Conservation (phyloP, 352 stramenopile species). For the Phytophthora quininea region DNA sequence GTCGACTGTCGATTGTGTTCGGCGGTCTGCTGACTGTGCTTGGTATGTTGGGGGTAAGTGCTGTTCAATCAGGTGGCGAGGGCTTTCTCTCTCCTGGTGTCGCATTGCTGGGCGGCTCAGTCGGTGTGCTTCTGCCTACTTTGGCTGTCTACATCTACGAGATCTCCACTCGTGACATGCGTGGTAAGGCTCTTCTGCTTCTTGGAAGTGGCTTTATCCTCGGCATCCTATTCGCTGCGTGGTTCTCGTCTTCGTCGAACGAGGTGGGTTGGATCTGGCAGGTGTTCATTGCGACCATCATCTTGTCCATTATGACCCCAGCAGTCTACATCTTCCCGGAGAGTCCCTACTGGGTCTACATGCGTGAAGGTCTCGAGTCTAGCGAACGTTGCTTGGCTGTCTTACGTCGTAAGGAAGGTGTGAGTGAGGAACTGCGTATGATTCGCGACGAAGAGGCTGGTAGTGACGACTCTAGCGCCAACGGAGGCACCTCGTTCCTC, state of each 20-base stretch:
- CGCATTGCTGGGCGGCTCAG: conserved; percentile 54
- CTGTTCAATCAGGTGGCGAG: conserved; percentile 56
- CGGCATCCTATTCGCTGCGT: conserved; percentile 64
- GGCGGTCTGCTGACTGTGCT: conserved; percentile 71
- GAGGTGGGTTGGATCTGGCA: conserved; percentile 87
- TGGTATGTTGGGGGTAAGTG: conserved; percentile 73
- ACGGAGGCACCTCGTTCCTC: conserved; percentile 42
- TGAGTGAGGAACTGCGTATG: conserved; percentile 74
- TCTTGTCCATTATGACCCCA: conserved; percentile 82
- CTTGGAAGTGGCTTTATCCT: conserved; percentile 74
- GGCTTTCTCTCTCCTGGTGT: conserved; percentile 71
- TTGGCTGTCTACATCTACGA: conserved; percentile 88
- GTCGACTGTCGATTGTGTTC: conserved; percentile 74
- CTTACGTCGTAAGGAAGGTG: conserved; percentile 77
- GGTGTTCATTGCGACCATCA: conserved; percentile 78
- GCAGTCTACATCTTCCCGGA: conserved; percentile 88
- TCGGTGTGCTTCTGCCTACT: conserved; percentile 75
- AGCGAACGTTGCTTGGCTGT: conserved; percentile 75
- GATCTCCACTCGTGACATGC: conserved; percentile 85
- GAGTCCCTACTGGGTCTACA: conserved; percentile 86
- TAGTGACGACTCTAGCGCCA: conserved; percentile 35
- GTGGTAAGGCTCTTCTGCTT: conserved; percentile 78
- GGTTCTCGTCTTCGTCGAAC: conserved; percentile 73
- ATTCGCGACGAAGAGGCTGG: conserved; percentile 76
- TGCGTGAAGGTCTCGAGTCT: conserved; percentile 74